A percentile compares a stretch with the other conserved stretches of the same genome.
Evolutionary conservation across 192 early-diverging fungal genomes (phyloP).

Genomic region (Coemansia sp.): DNA sequence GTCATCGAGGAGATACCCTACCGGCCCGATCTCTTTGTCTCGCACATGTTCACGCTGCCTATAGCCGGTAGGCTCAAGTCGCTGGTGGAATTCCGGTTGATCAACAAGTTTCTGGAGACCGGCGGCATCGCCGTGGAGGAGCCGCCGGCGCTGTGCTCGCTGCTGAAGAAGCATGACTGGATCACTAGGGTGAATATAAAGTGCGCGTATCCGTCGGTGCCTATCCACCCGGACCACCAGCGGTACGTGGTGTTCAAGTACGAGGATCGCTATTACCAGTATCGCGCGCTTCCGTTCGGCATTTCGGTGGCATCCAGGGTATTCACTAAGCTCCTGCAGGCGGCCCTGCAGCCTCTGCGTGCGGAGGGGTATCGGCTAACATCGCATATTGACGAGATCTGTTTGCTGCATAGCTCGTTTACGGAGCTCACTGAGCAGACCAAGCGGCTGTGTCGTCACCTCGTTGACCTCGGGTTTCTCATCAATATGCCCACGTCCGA

Average conservation of each 20-base stretch:
- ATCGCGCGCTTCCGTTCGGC: slow-evolving; percentile 48
- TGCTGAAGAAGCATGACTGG: slow-evolving; percentile 34
- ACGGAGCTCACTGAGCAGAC: slow-evolving; percentile 30
- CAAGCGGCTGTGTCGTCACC: slow-evolving; percentile 34
- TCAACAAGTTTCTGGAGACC: slow-evolving; percentile 46
- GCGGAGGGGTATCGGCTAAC: slow-evolving; percentile 39
- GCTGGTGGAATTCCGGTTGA: slow-evolving; percentile 40
- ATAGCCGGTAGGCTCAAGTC: slow-evolving; percentile 41
- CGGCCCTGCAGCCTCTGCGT: slow-evolving; percentile 42
- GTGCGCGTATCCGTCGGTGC: slow-evolving; percentile 52
- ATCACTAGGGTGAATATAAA: slow-evolving; percentile 48
- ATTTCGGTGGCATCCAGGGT: slow-evolving; percentile 44
- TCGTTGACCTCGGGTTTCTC: slow-evolving; percentile 39
- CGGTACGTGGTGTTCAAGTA: slow-evolving; percentile 45
- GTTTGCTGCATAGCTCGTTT: slow-evolving; percentile 30
- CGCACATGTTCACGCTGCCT: slow-evolving; percentile 50
- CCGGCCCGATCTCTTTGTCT: slow-evolving; percentile 32
- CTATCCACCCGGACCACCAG: slow-evolving; percentile 41
- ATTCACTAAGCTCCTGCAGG: slow-evolving; percentile 49
- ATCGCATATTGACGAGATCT: slow-evolving; percentile 51
- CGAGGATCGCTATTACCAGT: slow-evolving; percentile 50
- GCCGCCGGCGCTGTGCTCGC: slow-evolving; percentile 31
- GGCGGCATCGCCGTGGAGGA: slow-evolving; percentile 24
- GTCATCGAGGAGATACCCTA: slow-evolving; percentile 48
- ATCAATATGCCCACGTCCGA: slow-evolving; percentile 39